A percentile compares a stretch with the other conserved stretches of the same genome.
phyloP scores from a whole-genome alignment of 2,329 filamentous ascomycete genomes.

The Penicillium rolfsii region DNA sequence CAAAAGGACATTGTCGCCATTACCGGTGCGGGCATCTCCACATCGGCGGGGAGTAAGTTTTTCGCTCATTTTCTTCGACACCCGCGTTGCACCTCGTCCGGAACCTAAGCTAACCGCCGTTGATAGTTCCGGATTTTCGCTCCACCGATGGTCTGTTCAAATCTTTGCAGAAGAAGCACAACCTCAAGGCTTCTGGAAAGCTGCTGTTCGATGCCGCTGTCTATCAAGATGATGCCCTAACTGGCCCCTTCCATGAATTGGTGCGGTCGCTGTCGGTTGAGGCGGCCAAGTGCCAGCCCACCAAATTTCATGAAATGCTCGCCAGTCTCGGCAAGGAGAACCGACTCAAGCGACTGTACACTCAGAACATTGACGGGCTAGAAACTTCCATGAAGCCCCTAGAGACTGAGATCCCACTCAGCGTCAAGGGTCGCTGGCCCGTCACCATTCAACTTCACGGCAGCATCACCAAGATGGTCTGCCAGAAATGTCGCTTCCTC shows the following conservation, averaged over 20 bases:
- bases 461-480: conserved; percentile 93
- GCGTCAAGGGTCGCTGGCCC: conserved; percentile 87
- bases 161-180: conserved; percentile 81
- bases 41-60: conserved; percentile 83
- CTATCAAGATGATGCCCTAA: conserved; percentile 88
- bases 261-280: conserved; percentile 83
- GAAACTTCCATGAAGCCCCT: conserved; percentile 83
- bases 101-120: conserved; percentile 4
- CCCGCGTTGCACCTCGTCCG: conserved; percentile 14
- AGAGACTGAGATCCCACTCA: conserved; percentile 77
- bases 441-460: conserved; percentile 92
- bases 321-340: conserved; percentile 87
- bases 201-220: conserved; percentile 96
- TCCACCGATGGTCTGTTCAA: conserved; percentile 89
- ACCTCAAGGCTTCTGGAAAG: conserved; percentile 90
- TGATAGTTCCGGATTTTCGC: conserved; percentile 86
- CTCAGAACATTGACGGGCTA: conserved; percentile 95
- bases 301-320: conserved; percentile 88
- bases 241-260: conserved; percentile 93
- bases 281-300: conserved; percentile 76
- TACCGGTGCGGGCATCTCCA: conserved; percentile 94
- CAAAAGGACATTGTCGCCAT: conserved; percentile 97
- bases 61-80: conserved; percentile 17
- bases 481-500: conserved; percentile 84
- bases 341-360: conserved; percentile 86